These are phyloP conservation scores for Penicillium sp. DNA, from an alignment of 2,329 filamentous ascomycete genomes.

Conservation along the genomic window DNA sequence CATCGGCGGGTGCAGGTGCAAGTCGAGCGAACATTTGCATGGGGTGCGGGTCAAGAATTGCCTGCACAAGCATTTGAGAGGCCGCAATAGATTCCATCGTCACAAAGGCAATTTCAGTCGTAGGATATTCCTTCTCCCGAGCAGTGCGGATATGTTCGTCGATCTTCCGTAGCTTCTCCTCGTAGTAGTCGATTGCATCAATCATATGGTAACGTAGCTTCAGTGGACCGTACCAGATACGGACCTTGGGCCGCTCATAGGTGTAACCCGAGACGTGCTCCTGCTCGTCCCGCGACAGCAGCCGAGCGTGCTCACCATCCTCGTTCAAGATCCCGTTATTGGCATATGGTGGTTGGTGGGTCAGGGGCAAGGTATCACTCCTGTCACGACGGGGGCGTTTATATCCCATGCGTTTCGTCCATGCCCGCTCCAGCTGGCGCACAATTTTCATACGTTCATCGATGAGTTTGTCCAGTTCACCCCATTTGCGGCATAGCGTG, in stretches of 20 bases:
- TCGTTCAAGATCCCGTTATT: slow-evolving; percentile 31
- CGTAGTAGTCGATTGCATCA: slow-evolving; percentile 92
- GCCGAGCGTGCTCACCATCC: slow-evolving; percentile 56
- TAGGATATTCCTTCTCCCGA: slow-evolving; percentile 67
- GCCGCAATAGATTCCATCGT: slow-evolving; percentile 95
- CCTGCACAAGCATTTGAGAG: slow-evolving; percentile 91
- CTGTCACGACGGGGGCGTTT: slow-evolving; percentile 45
- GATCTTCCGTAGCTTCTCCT: slow-evolving; percentile 71
- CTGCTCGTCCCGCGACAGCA: slow-evolving; percentile 46
- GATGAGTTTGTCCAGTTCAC: slow-evolving; percentile 69
- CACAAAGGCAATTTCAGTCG: slow-evolving; percentile 85
- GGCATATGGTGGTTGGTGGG: slow-evolving; percentile 45
- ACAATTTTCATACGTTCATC: slow-evolving; percentile 60
- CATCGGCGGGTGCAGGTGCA: slow-evolving; percentile 81
- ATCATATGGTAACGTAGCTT: slow-evolving; percentile 65
- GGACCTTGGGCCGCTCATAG: slow-evolving; percentile 59
- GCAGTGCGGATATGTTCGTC: slow-evolving; percentile 69
- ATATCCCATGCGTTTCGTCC: slow-evolving; percentile 69
- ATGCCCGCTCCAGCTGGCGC: slow-evolving; percentile 72
- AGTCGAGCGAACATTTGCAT: slow-evolving; percentile 77
- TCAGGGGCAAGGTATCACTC: slow-evolving; percentile 43
- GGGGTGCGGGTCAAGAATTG: slow-evolving; percentile 83
- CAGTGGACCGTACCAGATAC: slow-evolving; percentile 73
- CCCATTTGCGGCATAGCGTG: slow-evolving; percentile 82
- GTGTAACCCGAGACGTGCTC: slow-evolving; percentile 44